phyloP scores from a whole-genome alignment of 768 basidiomycete species.

The Naganishia vaughanmartiniae region DNA sequence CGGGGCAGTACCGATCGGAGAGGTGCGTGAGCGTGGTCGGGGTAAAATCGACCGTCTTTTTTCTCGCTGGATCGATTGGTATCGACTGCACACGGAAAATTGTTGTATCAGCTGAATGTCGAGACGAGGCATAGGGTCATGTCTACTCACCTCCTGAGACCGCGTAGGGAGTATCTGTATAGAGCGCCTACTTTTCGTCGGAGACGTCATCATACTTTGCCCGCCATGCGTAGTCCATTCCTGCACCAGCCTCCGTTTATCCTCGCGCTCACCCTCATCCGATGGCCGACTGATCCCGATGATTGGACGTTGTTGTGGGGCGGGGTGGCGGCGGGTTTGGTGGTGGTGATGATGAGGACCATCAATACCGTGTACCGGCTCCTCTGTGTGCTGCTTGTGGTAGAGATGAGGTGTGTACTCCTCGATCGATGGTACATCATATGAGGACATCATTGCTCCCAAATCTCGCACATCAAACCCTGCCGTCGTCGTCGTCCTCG shows the following conservation, averaged over 20 bases:
- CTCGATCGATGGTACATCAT: not conserved
- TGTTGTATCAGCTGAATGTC: not conserved
- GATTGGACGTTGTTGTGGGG: not conserved
- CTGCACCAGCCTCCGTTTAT: not conserved
- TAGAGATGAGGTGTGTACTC: not conserved
- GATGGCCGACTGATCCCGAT: constrained; percentile 10
- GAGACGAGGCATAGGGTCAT: not conserved
- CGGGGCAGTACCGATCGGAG: not conserved
- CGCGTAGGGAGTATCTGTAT: not conserved
- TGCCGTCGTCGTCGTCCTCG: too few species aligned
- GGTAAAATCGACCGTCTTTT: not conserved
- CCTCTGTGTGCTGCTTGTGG: not conserved
- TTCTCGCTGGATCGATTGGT: not conserved
- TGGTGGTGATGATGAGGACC: not conserved
- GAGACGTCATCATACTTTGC: not conserved
- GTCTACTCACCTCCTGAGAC: not conserved
- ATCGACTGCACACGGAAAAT: too few species aligned
- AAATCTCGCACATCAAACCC: not conserved
- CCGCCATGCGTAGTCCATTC: constrained; percentile 1
- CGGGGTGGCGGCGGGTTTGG: too few species aligned
- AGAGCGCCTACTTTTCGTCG: not conserved
- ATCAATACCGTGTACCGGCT: constrained; percentile 9
- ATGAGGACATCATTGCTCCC: not conserved
- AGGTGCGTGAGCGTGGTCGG: not conserved
- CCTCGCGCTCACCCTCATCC: constrained; percentile 9